A percentile compares a stretch with the other conserved stretches of the same genome.
These are phyloP conservation scores for Puccinia horiana DNA, from an alignment of 1,284 basidiomycete species.

Conservation along the genomic window DNA sequence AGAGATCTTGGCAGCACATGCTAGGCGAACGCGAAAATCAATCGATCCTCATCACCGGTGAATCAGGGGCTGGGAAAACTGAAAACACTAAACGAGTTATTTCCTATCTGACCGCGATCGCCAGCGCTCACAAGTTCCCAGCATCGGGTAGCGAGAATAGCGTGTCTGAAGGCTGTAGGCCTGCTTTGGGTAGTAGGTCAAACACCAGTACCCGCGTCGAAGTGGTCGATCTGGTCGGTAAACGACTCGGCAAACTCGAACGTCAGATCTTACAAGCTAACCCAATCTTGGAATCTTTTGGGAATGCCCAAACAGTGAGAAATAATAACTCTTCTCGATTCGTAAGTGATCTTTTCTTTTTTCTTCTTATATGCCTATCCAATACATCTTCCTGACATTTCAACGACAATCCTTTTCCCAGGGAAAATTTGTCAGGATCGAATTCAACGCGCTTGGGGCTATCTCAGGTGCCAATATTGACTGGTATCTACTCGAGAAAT, in stretches of 20 bases:
- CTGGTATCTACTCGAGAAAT: conserved; percentile 99
- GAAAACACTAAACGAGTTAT: conserved; percentile 99
- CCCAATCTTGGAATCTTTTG: conserved; percentile 95
- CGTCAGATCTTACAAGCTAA: conserved; percentile 97
- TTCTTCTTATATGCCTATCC: background rate
- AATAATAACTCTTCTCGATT: conserved; percentile 99
- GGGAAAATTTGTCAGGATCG: conserved; percentile 95
- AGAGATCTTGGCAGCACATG: conserved; percentile 98
- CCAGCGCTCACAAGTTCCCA: conserved; percentile 73
- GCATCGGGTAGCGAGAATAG: conserved; percentile 55
- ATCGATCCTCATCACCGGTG: conserved; percentile 96
- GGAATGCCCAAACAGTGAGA: conserved; percentile 96
- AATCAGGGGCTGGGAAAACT: conserved; percentile 98
- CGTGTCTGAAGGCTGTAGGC: conserved; percentile 57
- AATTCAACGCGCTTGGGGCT: conserved; percentile 87
- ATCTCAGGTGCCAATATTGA: conserved; percentile 98
- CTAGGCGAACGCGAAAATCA: conserved; percentile 95
- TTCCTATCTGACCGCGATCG: conserved; percentile 96
- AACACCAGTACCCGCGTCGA: conserved; percentile 66
- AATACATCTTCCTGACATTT: background rate
- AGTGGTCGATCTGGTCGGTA: conserved; percentile 57
- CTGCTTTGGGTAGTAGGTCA: conserved; percentile 55
- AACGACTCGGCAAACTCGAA: conserved; percentile 78
- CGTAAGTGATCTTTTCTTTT: conserved; percentile 54
- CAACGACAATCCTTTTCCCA: conserved; percentile 31